A percentile compares a stretch with the other conserved stretches of the same genome.
Evolutionary conservation across 2,329 filamentous ascomycete genomes (phyloP).

Genomic region (Exophiala sp.): DNA sequence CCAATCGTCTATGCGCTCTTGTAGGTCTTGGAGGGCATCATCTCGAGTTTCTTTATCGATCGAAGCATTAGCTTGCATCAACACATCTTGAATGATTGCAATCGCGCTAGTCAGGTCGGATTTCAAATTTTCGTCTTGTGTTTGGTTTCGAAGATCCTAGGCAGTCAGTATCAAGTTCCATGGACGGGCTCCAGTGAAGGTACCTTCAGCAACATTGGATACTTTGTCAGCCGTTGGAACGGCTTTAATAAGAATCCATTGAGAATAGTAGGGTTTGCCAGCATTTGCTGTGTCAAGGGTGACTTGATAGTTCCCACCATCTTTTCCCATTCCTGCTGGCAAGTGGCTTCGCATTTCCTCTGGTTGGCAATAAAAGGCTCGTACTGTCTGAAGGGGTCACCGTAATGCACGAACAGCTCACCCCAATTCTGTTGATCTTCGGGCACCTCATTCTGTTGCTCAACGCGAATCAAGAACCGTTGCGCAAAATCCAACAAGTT

Average conservation of each 20-base stretch:
- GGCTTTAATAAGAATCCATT: constrained; percentile 93
- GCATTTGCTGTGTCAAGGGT: constrained; percentile 64
- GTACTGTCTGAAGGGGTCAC: constrained; percentile 85
- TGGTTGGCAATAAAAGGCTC: constrained; percentile 97
- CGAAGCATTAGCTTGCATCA: constrained; percentile 81
- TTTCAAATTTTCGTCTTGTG: constrained; percentile 63
- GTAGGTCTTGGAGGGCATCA: constrained; percentile 76
- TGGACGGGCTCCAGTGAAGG: constrained; percentile 25
- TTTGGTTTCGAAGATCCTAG: constrained; percentile 81
- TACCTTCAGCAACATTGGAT: constrained; percentile 82
- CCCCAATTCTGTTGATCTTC: constrained; percentile 82
- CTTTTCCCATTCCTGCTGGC: constrained; percentile 79
- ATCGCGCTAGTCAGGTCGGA: constrained; percentile 70
- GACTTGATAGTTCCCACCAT: constrained; percentile 64
- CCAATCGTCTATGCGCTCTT: constrained; percentile 87
- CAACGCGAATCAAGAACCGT: constrained; percentile 87
- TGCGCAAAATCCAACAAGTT: constrained; percentile 91
- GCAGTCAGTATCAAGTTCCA: constrained; percentile 5
- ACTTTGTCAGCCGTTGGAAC: constrained; percentile 92
- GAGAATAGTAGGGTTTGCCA: constrained; percentile 77
- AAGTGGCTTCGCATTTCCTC: constrained; percentile 79
- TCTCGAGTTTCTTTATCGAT: constrained; percentile 81
- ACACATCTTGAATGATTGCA: constrained; percentile 71
- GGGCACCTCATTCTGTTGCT: constrained; percentile 84
- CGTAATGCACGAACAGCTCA: constrained; percentile 76